These are phyloP conservation scores for Arthrobotrys sinensis DNA, from an alignment of 2,329 filamentous ascomycete species.

Conservation along the genomic window DNA sequence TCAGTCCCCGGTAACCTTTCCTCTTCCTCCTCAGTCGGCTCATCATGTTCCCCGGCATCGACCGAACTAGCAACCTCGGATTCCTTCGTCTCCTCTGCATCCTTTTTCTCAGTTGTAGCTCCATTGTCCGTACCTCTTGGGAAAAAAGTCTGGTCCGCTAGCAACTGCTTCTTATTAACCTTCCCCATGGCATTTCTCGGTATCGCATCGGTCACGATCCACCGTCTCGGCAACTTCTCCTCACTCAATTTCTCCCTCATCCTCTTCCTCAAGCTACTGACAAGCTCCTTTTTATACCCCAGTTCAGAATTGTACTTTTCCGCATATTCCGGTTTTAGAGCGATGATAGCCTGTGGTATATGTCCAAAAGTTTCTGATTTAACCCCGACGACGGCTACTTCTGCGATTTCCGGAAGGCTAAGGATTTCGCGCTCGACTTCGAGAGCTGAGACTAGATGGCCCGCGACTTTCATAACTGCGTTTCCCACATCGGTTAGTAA, in stretches of 20 bases:
- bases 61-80: neutral
- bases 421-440: conserved; percentile 95
- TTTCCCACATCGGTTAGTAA: conserved; percentile 70
- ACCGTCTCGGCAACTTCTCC: conserved; percentile 96
- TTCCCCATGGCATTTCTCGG: conserved; percentile 98
- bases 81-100: neutral
- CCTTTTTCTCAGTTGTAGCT: neutral
- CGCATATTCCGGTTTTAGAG: conserved; percentile 86
- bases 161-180: conserved; percentile 63
- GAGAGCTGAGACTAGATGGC: conserved; percentile 89
- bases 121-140: neutral
- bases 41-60: neutral
- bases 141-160: conserved; percentile 5
- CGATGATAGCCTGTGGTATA: conserved; percentile 33
- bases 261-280: conserved; percentile 65
- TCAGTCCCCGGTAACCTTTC: neutral
- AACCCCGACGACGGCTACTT: conserved; percentile 86
- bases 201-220: conserved; percentile 84
- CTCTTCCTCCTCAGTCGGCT: neutral
- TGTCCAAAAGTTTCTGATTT: conserved; percentile 27
- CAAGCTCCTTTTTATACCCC: conserved; percentile 16
- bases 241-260: conserved; percentile 76
- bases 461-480: conserved; percentile 75
- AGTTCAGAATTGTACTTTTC: conserved; percentile 70
- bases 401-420: conserved; percentile 71